Base-by-base conservation (phyloP, 495 filamentous ascomycete genomes). In the Parathielavia hyrcaniae region DNA sequence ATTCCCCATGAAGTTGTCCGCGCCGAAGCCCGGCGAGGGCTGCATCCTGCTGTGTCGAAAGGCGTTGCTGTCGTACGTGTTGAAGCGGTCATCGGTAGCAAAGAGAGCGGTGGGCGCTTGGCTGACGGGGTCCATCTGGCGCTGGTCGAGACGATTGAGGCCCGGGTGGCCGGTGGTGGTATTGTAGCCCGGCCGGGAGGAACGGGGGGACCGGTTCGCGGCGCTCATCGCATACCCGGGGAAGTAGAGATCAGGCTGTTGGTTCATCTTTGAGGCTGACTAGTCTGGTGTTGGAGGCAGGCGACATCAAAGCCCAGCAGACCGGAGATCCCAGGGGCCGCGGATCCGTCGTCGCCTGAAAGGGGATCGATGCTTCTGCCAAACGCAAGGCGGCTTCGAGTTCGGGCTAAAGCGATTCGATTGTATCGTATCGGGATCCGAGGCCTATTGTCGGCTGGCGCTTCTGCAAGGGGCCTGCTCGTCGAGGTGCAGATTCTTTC, bases 81-180 rank as follows among this genome's bases (percentile, higher is more conserved):
- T 71, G 63, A 73, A 70, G 35, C 69, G 67, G 49, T 75, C 68
- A 54, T 78, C 72, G 48, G 64, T 63, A 50, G 80, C 80, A 45
- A 81, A 70, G 35, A 70, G 61, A 30, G 67, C 64, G 19, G 62
- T 61, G 34, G 73, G 58, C 26, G 73, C 65, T 55, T 73, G 75
- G 51, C 64, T 62, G 26, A 71, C 58, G 47, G 67, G 61, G 11
- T 77, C 74, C 54, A 78, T 67, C 36, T 71, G 73, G 17, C 73
- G 72, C 61, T 77, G 89, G 79, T 65, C 84, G 74, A 63, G 85
- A 84, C 61, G 86, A 71, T 69, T 87, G 80, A 64, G 82, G 80
- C 64, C 85, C 32, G 73, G 83, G 43, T 90, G 77, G 36, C 83
- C 82, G 62, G 85, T 79, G 40, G 83, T 80, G 50, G 78, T 81